phyloP scores from a whole-genome alignment of 495 filamentous ascomycete genomes.

The Xylaria venustula region DNA sequence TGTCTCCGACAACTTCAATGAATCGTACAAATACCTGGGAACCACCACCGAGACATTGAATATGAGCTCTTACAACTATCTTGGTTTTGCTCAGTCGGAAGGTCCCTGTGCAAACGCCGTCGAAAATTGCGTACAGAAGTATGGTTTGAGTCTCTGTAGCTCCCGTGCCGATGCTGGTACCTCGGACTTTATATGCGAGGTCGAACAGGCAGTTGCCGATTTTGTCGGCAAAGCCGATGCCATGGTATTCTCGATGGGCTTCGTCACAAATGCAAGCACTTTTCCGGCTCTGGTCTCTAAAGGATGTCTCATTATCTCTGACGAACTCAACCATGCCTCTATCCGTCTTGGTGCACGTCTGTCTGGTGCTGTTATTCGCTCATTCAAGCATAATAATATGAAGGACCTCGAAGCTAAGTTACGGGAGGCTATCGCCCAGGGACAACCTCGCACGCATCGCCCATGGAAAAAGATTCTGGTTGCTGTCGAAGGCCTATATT shows the following conservation, averaged over 20 bases:
- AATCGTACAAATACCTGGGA: slow-evolving; percentile 80
- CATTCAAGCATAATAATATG: slow-evolving; percentile 98
- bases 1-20: slow-evolving; percentile 82
- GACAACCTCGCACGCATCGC: slow-evolving; percentile 92
- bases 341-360: slow-evolving; percentile 93
- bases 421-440: slow-evolving; percentile 89
- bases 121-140: slow-evolving; percentile 79
- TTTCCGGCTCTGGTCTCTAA: slow-evolving; percentile 91
- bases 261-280: slow-evolving; percentile 85
- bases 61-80: slow-evolving; percentile 98
- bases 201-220: slow-evolving; percentile 81
- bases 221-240: slow-evolving; percentile 92
- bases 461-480: slow-evolving; percentile 99
- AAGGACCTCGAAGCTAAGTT: slow-evolving; percentile 76
- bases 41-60: slow-evolving; percentile 95
- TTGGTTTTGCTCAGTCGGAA: slow-evolving; percentile 96
- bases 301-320: slow-evolving; percentile 89
- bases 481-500: slow-evolving; percentile 95
- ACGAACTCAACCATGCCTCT: slow-evolving; percentile 96
- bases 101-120: slow-evolving; percentile 94
- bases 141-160: slow-evolving; percentile 77
- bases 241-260: slow-evolving; percentile 99
- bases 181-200: slow-evolving; percentile 80
- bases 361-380: slow-evolving; percentile 88
- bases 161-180: slow-evolving; percentile 82